Conservation (phyloP, 345 rosid genomes). For the Populus simonii region DNA sequence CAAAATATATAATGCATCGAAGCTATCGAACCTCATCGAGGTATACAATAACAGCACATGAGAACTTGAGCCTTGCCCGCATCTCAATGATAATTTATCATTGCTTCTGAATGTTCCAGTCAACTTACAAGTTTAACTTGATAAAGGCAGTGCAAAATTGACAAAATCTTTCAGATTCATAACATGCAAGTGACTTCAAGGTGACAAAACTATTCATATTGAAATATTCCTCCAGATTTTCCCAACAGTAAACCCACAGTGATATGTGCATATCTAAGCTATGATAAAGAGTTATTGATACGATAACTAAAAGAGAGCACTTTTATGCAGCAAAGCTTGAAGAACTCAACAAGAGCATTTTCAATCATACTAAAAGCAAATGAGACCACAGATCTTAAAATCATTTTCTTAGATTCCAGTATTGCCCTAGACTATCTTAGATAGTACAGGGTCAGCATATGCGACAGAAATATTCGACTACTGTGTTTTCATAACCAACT, state of each 20-base stretch:
- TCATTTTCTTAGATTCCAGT: conserved; percentile 6
- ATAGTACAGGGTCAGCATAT: conserved; percentile 16
- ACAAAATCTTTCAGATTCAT: neutral
- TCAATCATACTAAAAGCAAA: neutral
- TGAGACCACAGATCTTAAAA: neutral
- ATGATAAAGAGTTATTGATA: neutral
- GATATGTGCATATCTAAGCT: neutral
- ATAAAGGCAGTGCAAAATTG: neutral
- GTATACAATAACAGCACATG: neutral
- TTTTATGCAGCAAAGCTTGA: neutral
- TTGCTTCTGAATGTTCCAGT: neutral
- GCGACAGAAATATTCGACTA: conserved; percentile 10
- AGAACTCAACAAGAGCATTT: neutral
- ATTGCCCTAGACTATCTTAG: conserved; percentile 30
- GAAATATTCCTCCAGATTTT: neutral
- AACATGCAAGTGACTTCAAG: neutral
- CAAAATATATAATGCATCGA: neutral
- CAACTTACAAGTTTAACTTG: neutral
- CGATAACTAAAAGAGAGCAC: neutral
- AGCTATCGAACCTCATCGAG: neutral
- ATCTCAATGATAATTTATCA: neutral
- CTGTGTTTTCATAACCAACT: neutral
- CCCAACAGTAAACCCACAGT: neutral
- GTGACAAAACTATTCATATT: neutral
- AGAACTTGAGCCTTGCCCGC: neutral